phyloP scores from a whole-genome alignment of 805 yeast species.

The Spathaspora boniae region DNA sequence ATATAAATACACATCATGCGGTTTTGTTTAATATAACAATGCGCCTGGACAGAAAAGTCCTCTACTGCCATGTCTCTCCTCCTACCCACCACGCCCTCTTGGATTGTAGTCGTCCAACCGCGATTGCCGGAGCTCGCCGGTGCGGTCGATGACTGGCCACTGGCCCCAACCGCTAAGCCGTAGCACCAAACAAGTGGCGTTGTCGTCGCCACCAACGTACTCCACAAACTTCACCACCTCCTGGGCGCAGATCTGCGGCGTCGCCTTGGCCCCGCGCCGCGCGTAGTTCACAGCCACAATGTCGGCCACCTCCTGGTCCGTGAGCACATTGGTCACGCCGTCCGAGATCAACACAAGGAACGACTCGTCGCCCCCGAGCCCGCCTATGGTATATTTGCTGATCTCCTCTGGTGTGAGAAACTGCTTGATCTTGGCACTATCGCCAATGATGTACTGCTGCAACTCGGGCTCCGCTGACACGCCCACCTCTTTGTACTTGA shows the following conservation, averaged over 20 bases:
- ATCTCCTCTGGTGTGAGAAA: slow-evolving; percentile 38
- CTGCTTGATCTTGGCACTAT: slow-evolving; percentile 29
- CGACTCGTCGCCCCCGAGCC: slow-evolving; percentile 80
- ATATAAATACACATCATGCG: too few species aligned
- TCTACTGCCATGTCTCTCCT: background rate
- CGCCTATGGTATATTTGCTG: slow-evolving; percentile 32
- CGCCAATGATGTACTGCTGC: slow-evolving; percentile 64
- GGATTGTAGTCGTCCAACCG: slow-evolving; percentile 49
- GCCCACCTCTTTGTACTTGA: slow-evolving; percentile 75
- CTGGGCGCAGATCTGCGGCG: slow-evolving; percentile 82
- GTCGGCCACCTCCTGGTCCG: slow-evolving; percentile 92
- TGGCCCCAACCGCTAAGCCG: slow-evolving; percentile 89
- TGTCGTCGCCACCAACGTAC: slow-evolving; percentile 88
- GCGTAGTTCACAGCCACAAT: slow-evolving; percentile 67
- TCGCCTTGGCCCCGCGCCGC: slow-evolving; percentile 65
- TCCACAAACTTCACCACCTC: slow-evolving; percentile 83
- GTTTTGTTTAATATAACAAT: too few species aligned
- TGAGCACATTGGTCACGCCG: slow-evolving; percentile 76
- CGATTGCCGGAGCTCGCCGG: slow-evolving; percentile 78
- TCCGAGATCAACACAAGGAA: slow-evolving; percentile 82
- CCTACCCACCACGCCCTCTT: slow-evolving; percentile 15
- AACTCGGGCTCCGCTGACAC: slow-evolving; percentile 92
- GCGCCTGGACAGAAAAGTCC: background rate
- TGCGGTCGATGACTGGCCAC: slow-evolving; percentile 83
- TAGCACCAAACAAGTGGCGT: slow-evolving; percentile 87